Percentiles rank a stretch among this genome's conserved stretches.
phyloP scores from a whole-genome alignment of 306 rosid species.

The Calophaca sinica region DNA sequence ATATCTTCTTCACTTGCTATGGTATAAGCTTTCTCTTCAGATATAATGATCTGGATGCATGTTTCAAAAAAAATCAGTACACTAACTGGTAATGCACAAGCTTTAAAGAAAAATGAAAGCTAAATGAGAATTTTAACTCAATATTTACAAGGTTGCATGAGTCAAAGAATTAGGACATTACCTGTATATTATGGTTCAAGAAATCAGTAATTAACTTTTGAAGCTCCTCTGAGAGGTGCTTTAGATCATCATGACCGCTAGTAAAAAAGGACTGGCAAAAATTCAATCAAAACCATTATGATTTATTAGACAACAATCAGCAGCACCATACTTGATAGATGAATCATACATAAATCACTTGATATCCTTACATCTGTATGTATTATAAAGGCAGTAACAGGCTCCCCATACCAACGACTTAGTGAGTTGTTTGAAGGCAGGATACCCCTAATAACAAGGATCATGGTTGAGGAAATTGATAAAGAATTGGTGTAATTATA shows the following conservation, averaged over 20 bases:
- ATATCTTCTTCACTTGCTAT: neutral
- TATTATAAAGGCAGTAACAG: constrained; percentile 71
- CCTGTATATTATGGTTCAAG: constrained; percentile 72
- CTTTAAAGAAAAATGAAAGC: too few relatives aligned
- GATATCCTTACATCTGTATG: constrained; percentile 62
- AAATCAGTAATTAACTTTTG: constrained; percentile 60
- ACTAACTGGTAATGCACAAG: neutral
- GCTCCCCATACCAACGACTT: constrained; percentile 82
- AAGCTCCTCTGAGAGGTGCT: constrained; percentile 72
- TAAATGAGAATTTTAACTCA: neutral
- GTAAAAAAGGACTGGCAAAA: constrained; percentile 67
- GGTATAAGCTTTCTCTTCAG: constrained; percentile 57
- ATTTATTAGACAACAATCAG: constrained; percentile 8
- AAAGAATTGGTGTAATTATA: neutral
- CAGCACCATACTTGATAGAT: neutral
- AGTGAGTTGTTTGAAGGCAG: constrained; percentile 55
- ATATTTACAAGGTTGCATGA: constrained; percentile 22
- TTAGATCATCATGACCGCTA: constrained; percentile 50
- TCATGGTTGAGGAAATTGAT: constrained; percentile 10
- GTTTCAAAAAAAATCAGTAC: constrained; percentile 1
- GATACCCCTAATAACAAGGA: neutral
- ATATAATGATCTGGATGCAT: constrained; percentile 60
- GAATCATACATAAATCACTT: constrained; percentile 7
- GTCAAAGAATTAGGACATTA: constrained; percentile 37
- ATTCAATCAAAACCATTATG: neutral